Percentiles rank a stretch among this genome's conserved stretches.
phyloP scores from a whole-genome alignment of 225 moss, liverwort and hornwort species.

The Rhytidiadelphus loreus region DNA sequence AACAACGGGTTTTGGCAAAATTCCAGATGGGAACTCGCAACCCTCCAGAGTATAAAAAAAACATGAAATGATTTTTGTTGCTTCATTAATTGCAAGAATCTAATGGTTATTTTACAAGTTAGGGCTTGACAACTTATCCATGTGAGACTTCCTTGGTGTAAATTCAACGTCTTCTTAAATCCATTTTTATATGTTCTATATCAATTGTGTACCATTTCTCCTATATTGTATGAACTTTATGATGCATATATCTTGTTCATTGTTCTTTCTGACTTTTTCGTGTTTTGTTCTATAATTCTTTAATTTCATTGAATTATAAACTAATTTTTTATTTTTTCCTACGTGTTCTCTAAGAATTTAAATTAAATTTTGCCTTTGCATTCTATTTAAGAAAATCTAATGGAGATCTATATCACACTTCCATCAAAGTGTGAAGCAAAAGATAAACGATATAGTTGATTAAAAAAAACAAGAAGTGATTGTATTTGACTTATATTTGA shows the following conservation, averaged over 20 bases:
- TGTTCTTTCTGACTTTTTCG: neutral
- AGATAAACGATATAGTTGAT: too few species aligned
- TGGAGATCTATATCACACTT: neutral
- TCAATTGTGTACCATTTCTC: neutral
- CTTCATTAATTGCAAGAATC: neutral
- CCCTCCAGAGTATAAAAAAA: too few species aligned
- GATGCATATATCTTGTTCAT: too few species aligned
- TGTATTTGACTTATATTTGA: too few species aligned
- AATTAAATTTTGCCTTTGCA: fast-evolving
- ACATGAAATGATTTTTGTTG: neutral
- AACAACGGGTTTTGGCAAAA: too few species aligned
- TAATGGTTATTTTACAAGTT: neutral
- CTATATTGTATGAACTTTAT: neutral
- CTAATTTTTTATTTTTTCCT: neutral
- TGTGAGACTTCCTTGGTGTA: fast-evolving
- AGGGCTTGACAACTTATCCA: neutral
- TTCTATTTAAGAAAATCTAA: neutral
- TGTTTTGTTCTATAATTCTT: neutral
- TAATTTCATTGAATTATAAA: neutral
- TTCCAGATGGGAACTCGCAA: too few species aligned
- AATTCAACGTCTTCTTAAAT: neutral
- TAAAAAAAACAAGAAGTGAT: too few species aligned
- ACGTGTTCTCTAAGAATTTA: fast-evolving
- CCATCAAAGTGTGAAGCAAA: too few species aligned
- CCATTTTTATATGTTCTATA: neutral